Evolutionary conservation across 768 basidiomycete genomes (phyloP), one percentile per base, ranked within the genome.

Genomic region (Lepiota brunneoincarnata): DNA sequence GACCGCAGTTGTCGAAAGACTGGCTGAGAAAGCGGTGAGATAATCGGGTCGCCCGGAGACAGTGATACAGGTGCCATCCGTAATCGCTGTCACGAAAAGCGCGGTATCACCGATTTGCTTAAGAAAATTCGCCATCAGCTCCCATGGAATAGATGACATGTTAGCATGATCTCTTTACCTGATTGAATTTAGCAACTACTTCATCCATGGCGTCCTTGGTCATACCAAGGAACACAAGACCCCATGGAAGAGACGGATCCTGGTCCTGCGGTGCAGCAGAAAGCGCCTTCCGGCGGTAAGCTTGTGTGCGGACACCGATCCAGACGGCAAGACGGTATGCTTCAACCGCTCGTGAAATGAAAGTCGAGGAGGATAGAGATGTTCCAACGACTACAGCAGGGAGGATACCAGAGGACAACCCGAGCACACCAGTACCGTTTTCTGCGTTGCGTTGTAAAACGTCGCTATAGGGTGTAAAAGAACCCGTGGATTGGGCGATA

Each of bases 391-490:
- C 76, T 51, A 77, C 77, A 6, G 82, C 81, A 15, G 77, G 69
- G 39, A 84, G 67, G 50, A 83, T 73, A 24, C 82, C 82, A 42
- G 80, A 82, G n/a, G 81, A 82, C 63, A 82, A 78, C 3, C 77
- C 81, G 6, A 81, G 63, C 45, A 81, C 59, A 11, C 79, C 78
- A 18, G 69, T 36, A 2, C 53, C 58, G 41, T 75, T 60, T 12
- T 66, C 54, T 35, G 59, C 39, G 57, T 81, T 80, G 26, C 49
- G 37, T 52, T 64, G 58, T 23, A 79, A 59, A 28, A 64, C 43
- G 26, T 71, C 63, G 5, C 52, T 46, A 50, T 72, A 70, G 11
- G 63, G 55, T n/a, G 55, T 58, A n/a, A 49, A 36, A 6, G 59
- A 56, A 37, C 45, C 39, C 21, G 48, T 51, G 3, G 55, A 36